Evolutionary conservation across 176 grass and related monocot species (phyloP), one percentile per base, ranked within the genome.

Genomic region (Alloteropsis semialata): DNA sequence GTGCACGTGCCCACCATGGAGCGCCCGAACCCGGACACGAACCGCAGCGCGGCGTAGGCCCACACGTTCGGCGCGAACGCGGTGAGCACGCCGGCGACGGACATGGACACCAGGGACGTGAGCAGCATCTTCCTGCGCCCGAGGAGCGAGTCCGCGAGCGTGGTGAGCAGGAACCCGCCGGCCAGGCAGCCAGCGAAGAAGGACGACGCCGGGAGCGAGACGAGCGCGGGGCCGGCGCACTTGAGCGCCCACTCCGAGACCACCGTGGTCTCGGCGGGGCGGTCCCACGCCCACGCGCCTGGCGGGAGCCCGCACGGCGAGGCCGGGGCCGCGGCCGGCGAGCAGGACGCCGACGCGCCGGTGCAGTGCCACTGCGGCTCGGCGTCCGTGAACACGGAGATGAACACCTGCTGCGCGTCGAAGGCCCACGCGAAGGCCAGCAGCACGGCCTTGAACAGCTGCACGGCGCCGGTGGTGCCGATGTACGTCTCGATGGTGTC

Each of bases 391-490:
- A 95, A 98, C 55, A 93, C 93, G 22, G 86, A 89, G 89, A 96
- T 92, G 93, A 98, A 96, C 59, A 90, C 94, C 86, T 99, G 96
- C 75, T 98, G 96, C 14, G 93, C 89, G 73, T 98, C 96, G 85
- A 98, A 98, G 36, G 83, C 70, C 96, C 96, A 93, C 2, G 89
- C 87, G 27, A 98, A 79, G n/a, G 93, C 83, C 45, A 95, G 61
- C 33, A 98, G 18, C 43, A 93, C 0, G 51, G 91, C 91, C 46
- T 84, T 94, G 8, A 98, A 13, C 45, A 95, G 82, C 85, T 93
- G 96, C 46, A 37, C 24, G 0, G 38, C 45, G 57, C 87, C 73
- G 14, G 84, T 75, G 60, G 60, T 36, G 59, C 89, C 87, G 64
- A 93, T 84, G 85, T 89, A 98, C 34, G 61, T 92, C 87, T 97